phyloP scores from a whole-genome alignment of 2,329 filamentous ascomycete genomes.

The Pseudofabraea citricarpa region DNA sequence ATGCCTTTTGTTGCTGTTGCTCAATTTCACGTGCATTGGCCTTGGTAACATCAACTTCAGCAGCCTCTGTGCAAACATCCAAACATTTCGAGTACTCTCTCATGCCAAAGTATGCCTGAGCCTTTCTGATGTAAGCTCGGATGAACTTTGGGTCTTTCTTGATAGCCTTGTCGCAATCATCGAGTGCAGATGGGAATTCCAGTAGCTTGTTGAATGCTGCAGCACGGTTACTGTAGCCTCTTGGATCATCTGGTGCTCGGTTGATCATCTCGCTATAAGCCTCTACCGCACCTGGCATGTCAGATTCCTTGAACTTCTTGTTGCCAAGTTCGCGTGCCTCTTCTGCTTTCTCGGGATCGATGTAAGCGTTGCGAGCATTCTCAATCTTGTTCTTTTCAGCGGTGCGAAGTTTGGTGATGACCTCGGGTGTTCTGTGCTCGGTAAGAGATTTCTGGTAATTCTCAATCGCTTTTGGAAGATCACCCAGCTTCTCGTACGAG shows the following conservation, averaged over 20 bases:
- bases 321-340: conserved; percentile 93
- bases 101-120: conserved; percentile 94
- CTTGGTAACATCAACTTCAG: conserved; percentile 66
- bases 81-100: conserved; percentile 95
- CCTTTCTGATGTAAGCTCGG: conserved; percentile 93
- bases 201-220: conserved; percentile 96
- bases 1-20: conserved; percentile 87
- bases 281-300: conserved; percentile 92
- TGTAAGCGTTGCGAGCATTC: conserved; percentile 70
- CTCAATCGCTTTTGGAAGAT: conserved; percentile 73
- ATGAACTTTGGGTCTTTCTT: conserved; percentile 90
- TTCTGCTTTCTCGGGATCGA: conserved; percentile 89
- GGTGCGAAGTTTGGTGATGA: conserved; percentile 84
- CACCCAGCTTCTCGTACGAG: conserved; percentile 87
- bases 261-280: conserved; percentile 97
- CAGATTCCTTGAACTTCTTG: conserved; percentile 92
- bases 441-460: conserved; percentile 93
- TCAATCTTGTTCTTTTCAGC: conserved; percentile 85
- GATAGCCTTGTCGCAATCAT: conserved; percentile 89
- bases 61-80: conserved; percentile 80
- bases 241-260: conserved; percentile 85
- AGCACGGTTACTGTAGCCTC: conserved; percentile 95
- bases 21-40: conserved; percentile 91
- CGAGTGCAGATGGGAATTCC: conserved; percentile 87
- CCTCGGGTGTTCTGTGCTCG: conserved; percentile 92